Evolutionary conservation across 2,329 filamentous ascomycete genomes (phyloP).

Genomic region (Claviceps maximensis): DNA sequence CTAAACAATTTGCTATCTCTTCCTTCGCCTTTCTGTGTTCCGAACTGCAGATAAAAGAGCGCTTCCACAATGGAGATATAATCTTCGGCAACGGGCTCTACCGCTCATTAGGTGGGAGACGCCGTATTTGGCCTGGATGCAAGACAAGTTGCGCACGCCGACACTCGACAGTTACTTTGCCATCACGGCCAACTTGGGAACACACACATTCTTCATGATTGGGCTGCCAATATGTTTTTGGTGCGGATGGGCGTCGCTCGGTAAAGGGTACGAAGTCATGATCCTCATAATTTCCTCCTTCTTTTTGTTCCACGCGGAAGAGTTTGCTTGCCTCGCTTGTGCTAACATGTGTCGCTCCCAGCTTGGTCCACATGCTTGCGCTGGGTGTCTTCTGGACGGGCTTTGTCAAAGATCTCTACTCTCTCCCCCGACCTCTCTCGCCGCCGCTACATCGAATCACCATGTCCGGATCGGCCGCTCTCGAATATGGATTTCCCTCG

Average conservation of each 20-base stretch:
- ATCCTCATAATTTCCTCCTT: not conserved
- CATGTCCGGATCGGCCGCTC: slow-evolving; percentile 87
- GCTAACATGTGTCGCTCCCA: slow-evolving; percentile 15
- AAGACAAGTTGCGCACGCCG: slow-evolving; percentile 66
- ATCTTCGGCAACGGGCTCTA: slow-evolving; percentile 65
- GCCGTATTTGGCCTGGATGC: slow-evolving; percentile 78
- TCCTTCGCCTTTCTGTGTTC: not conserved
- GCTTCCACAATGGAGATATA: slow-evolving; percentile 81
- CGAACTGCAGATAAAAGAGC: slow-evolving; percentile 55
- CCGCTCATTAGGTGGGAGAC: slow-evolving; percentile 91
- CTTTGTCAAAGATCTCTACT: slow-evolving; percentile 88
- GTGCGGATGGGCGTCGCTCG: slow-evolving; percentile 78
- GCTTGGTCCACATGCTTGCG: slow-evolving; percentile 63
- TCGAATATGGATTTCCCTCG: slow-evolving; percentile 95
- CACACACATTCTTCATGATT: slow-evolving; percentile 98
- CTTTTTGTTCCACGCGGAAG: not conserved
- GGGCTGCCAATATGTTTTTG: slow-evolving; percentile 90
- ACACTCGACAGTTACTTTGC: slow-evolving; percentile 93
- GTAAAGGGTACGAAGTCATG: slow-evolving; percentile 56
- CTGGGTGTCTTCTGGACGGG: slow-evolving; percentile 77
- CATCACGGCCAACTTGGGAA: slow-evolving; percentile 88
- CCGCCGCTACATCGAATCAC: slow-evolving; percentile 89
- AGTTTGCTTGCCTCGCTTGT: not conserved
- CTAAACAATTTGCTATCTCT: slow-evolving; percentile 1
- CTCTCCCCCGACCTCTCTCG: slow-evolving; percentile 79